phyloP scores from a whole-genome alignment of 352 stramenopile species.

The Phytophthora podocarpi region DNA sequence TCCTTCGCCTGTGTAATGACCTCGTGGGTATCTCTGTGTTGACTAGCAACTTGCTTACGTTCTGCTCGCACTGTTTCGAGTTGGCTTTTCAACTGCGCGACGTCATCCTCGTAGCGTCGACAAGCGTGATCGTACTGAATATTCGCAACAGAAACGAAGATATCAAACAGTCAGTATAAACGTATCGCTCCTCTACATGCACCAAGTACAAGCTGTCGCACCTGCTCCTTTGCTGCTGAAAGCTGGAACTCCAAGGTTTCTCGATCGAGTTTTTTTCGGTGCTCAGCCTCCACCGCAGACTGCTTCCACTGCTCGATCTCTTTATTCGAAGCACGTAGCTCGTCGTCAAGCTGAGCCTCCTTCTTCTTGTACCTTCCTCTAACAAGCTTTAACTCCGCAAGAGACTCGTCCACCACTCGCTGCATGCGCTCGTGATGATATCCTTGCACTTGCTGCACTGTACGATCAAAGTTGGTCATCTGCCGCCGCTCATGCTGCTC shows the following conservation, averaged over 20 bases:
- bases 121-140: conserved; percentile 21
- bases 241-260: conserved; percentile 36
- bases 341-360: conserved; percentile 40
- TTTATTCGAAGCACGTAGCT: conserved; percentile 39
- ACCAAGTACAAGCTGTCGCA: neutral
- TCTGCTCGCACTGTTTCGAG: conserved; percentile 19
- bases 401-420: conserved; percentile 53
- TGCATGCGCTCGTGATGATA: conserved; percentile 63
- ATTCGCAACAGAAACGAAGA: neutral
- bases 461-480: conserved; percentile 49
- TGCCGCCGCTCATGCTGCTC: conserved; percentile 40
- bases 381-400: conserved; percentile 58
- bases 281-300: conserved; percentile 19
- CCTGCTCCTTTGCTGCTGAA: conserved; percentile 17
- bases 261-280: conserved; percentile 25
- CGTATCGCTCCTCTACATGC: neutral
- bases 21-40: conserved; percentile 29
- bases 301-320: conserved; percentile 40
- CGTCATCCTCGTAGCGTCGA: conserved; percentile 19
- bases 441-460: conserved; percentile 54
- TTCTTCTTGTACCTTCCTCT: conserved; percentile 52
- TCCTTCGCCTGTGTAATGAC: conserved; percentile 32
- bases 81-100: conserved; percentile 16
- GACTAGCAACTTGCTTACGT: conserved; percentile 22
- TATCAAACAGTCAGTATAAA: neutral